These are phyloP conservation scores for Pichia eremophila DNA, from an alignment of 805 yeast species.

Conservation along the genomic window DNA sequence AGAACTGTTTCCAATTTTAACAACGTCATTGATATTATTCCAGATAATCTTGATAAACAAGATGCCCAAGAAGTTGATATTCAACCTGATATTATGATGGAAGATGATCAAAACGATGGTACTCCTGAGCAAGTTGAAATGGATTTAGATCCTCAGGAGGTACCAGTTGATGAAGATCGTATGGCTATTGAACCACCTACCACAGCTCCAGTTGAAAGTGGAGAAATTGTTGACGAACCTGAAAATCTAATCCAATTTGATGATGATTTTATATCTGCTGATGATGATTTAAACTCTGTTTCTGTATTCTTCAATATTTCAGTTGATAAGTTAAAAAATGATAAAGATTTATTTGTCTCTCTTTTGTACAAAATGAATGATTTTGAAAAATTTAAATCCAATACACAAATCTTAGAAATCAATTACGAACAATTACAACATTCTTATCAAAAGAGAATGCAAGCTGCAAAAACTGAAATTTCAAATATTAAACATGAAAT, in stretches of 20 bases:
- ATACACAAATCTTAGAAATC: constrained; percentile 28
- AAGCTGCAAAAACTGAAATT: constrained; percentile 24
- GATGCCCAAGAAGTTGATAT: background rate
- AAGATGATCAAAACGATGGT: background rate
- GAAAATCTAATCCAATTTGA: background rate
- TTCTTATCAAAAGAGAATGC: constrained; percentile 24
- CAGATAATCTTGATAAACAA: background rate
- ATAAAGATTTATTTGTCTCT: constrained; percentile 16
- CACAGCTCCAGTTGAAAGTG: background rate
- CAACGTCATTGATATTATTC: background rate
- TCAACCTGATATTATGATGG: background rate
- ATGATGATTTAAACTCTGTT: constrained; percentile 15
- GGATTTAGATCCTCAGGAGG: constrained; percentile 1
- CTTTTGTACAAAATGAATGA: constrained; percentile 26
- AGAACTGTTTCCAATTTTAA: too few relatives aligned
- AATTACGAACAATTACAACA: constrained; percentile 33
- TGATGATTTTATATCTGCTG: background rate
- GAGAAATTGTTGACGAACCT: background rate
- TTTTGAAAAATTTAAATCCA: constrained; percentile 29
- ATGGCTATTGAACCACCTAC: background rate
- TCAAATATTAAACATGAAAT: constrained; percentile 17
- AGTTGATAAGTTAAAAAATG: constrained; percentile 14
- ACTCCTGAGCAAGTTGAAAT: background rate
- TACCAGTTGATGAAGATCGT: background rate
- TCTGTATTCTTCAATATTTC: constrained; percentile 29